Base-by-base conservation (phyloP, 495 filamentous ascomycete species). In the Immersiella caudata region DNA sequence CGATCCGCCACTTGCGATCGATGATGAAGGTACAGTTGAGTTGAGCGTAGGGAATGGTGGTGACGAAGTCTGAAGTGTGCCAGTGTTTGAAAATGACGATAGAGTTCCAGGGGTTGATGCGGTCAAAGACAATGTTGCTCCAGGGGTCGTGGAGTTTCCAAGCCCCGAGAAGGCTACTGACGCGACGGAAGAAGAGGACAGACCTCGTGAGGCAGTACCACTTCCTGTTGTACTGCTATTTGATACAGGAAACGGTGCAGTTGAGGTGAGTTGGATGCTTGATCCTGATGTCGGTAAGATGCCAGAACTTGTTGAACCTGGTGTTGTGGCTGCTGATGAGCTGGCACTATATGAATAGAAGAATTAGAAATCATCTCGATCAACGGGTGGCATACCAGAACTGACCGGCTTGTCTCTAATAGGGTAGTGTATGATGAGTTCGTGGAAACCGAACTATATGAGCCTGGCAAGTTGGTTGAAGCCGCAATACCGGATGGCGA, bases 151-250 rank as follows among this genome's bases (percentile, higher is more conserved):
- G 2, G 40, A 46, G 40, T 46, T 26, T 55, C 7, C n/a, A 26
- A 25, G 29, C 25, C 3, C 4, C 16, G 57, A 29, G 9, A 18
- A 33, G 22, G 12, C 11, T 7, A 3, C 56, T 6, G 20, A 25
- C n/a, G 6, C 4, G 3, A 33, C 11, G 11, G 46, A n/a, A 52
- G 49, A 50, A 22, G 57, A 7, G 6, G 46, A n/a, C 16, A 46
- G 14, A 2, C 7, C 57, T 16, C 56, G 11, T 6, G 40, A n/a
- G 51, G 68, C 35, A 6, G 18, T 22, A 14, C 52, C 60, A 16
- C 59, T 67, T 8, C 68, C 74, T 49, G 51, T 18, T n/a, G 64
- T 18, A 21, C 55, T 70, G 68, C 59, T 70, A 33, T 68, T 70
- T 35, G 68, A 49, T 54, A 70, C 26, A 14, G 68, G 65, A 60